Evolutionary conservation across 2,329 filamentous ascomycete genomes (phyloP), one percentile per base, ranked within the genome.

Genomic region (Pseudocercospora fuligena): DNA sequence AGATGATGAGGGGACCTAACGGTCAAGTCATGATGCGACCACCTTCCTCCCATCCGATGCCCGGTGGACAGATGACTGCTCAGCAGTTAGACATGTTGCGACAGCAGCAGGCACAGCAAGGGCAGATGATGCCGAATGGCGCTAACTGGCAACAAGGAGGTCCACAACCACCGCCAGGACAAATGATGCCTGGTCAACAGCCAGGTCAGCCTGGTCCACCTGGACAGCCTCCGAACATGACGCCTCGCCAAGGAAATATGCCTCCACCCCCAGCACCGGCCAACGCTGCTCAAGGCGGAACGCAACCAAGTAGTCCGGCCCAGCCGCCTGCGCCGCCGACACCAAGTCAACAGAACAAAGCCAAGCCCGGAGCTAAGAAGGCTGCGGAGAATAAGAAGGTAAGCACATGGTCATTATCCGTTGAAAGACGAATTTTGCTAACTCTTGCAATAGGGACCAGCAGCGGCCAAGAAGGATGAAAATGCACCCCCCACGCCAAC

Each of bases 291-390:
- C 75, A 77, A 21, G 76, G 74, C 40, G 73, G 81, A 29, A 81
- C 82, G 11, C 80, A 84, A 61, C 81, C 81, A 16, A 82, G 82
- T 60, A 84, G 82, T 65, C 83, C 83, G 19, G 79, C 80, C 40
- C 80, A 81, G 68, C 78, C 78, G 27, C 76, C 81, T 54, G 90
- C 90, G 40, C 92, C 92, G 0, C 92, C 92, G 1, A 95, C 92
- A 3, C 92, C 92, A 1, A 89, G 88, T 60, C 90, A 92, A 76
- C 78, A 83, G 1, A 90, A 89, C 75, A 94, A 94, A 82, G 80
- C 90, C 3, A 89, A 87, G 36, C 90, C 91, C 0, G 93, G 92
- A 70, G 68, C 67, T 79, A 94, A 94, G 86, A 92, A 92, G 82
- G 67, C 65, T 12, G 67, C 81, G 5, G 90, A 90, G 79, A 85